Evolutionary conservation across 140 eudicot species (phyloP), one percentile per base, ranked within the genome.

Genomic region (Flaveria floridana): DNA sequence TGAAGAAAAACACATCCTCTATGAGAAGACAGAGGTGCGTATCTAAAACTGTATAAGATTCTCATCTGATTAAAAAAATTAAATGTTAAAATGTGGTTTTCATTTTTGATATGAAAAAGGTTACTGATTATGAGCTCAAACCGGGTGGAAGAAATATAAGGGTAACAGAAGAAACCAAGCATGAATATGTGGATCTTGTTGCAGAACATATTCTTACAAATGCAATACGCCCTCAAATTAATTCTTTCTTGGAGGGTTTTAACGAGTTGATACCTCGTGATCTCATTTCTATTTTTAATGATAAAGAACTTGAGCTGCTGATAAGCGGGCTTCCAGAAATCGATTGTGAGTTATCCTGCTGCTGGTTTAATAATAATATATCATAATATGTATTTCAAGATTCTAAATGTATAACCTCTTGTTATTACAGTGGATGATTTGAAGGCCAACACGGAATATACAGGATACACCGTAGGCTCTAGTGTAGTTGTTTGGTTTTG

Each of bases 261-360:
- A 90, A 84, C 16, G 97, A 94, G 84, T 72, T 94, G 77, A 89
- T 94, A 30, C 97, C 99, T 3, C 77, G 84, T 48, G 96, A 94
- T 48, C 96, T 94, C 74, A 87, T 94, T 37, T 94, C 99, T 11
- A 85, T 94, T 71, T 91, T 94, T 42, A 94, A 94, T 65, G 99
- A 94, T 78, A 94, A 94, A 82, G 99, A 94, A 85, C 97, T 94
- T 74, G 99, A 94, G 86, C 84, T 94, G 53, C 85, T 94, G 58
- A 94, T 94, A 55, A 94, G 99, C 23, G 99, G 99, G 19, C 99
- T 94, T 83, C 99, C 99, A 67, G 99, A 94, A 81, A 94, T 94
- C 25, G 96, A 94, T 74, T 79, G 99, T 94, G 82, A 91, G 99
- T 81, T 56, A 7, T 30, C 53, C 80, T 71, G 19, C 50, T 44